Conservation (phyloP, 2,329 filamentous ascomycete species). For the Dendryphion nanum region DNA sequence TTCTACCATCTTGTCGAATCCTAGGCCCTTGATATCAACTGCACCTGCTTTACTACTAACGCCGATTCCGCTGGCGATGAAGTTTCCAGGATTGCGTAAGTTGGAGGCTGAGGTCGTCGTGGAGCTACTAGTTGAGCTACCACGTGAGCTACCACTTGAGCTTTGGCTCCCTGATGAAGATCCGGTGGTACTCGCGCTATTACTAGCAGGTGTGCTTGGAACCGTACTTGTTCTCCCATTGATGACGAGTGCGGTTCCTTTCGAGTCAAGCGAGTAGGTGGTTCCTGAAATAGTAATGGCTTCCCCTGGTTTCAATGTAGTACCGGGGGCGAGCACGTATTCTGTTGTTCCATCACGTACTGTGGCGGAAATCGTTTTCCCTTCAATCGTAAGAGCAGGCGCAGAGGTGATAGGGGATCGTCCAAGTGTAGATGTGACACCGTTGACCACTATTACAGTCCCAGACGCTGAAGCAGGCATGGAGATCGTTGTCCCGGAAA, state of each 20-base stretch:
- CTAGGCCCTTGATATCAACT: slow-evolving; percentile 5
- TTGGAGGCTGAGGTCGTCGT: not conserved
- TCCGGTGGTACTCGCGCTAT: slow-evolving; percentile 22
- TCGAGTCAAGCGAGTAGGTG: slow-evolving; percentile 24
- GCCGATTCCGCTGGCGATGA: slow-evolving; percentile 27
- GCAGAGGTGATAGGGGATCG: slow-evolving; percentile 15
- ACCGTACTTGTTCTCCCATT: slow-evolving; percentile 33
- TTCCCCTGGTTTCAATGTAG: slow-evolving; percentile 23
- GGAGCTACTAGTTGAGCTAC: not conserved
- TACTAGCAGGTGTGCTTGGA: slow-evolving; percentile 21
- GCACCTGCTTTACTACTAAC: slow-evolving; percentile 16
- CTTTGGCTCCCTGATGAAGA: slow-evolving; percentile 10
- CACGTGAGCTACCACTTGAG: not conserved
- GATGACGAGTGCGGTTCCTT: slow-evolving; percentile 28
- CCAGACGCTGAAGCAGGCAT: slow-evolving; percentile 24
- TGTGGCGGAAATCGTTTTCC: slow-evolving; percentile 23
- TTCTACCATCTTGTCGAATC: slow-evolving; percentile 26
- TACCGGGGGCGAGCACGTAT: slow-evolving; percentile 19
- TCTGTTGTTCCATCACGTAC: slow-evolving; percentile 24
- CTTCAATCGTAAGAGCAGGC: slow-evolving; percentile 24
- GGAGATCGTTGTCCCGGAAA: slow-evolving; percentile 29
- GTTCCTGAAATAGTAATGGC: slow-evolving; percentile 25
- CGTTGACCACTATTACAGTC: slow-evolving; percentile 25
- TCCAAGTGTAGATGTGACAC: slow-evolving; percentile 22
- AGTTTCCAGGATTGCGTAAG: slow-evolving; percentile 17